Evolutionary conservation across 1,284 basidiomycete species (phyloP), one percentile per base, ranked within the genome.

Genomic region (Rhodotorula sp.): DNA sequence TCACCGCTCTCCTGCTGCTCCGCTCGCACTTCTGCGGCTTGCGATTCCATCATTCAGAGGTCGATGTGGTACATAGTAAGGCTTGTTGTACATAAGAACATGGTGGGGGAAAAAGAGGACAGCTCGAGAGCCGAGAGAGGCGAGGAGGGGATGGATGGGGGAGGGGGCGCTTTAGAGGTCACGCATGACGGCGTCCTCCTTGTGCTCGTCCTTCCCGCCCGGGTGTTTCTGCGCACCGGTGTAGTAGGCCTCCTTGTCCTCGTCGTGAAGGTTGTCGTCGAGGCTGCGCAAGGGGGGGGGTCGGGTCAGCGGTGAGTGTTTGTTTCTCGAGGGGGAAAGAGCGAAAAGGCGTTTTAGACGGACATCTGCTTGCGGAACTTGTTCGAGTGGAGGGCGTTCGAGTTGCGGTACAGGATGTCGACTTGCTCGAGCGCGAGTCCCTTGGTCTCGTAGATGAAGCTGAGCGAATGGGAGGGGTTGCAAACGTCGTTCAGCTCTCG

Each of bases 341-440:
- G 5, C 11, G 28, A 28, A 11, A 13, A 18, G n/a, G 15, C 13
- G 58, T 8, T 6, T 22, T 26, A n/a, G 15, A 46, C 44, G 26
- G n/a, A 60, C 59, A 86, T 81, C 64, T 81, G 79, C 67, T 80
- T 78, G 71, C 85, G 61, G 55, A 59, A 73, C 16, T 57, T 57
- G 62, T 72, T 71, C 20, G 69, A 71, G n/a, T 64, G 57, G 51
- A 76, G 15, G 57, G 76, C 66, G 2, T 68, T 62, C 26, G 74
- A 75, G 55, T 86, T 81, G 74, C 83, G 82, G 80, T 86, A 87
- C 77, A 87, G 83, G 59, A 83, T 73, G 79, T 89, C 87, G 59
- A 91, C 85, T 79, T 90, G 87, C 79, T 90, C 89, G 68, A 89
- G 84, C 18, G 87, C 87, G 22, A 89, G 82, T 47, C 58, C 44